Conservation (phyloP, 257 asterid species). For the Ilex asprella region DNA sequence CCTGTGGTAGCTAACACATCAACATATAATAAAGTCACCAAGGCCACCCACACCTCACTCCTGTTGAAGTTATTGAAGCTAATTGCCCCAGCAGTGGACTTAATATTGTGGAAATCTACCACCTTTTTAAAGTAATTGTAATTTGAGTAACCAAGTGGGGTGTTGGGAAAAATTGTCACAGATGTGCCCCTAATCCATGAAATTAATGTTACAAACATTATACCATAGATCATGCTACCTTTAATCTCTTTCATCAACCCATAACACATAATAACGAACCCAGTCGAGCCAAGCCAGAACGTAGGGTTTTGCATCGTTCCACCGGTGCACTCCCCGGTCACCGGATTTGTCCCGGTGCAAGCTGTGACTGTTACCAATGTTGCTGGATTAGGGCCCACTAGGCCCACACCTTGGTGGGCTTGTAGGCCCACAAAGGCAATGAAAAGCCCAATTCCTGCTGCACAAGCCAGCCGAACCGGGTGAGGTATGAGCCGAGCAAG, state of each 20-base stretch:
- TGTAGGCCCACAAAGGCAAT: constrained; percentile 72
- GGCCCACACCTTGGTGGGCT: constrained; percentile 59
- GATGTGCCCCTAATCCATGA: constrained; percentile 69
- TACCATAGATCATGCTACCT: constrained; percentile 82
- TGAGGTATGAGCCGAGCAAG: constrained; percentile 55
- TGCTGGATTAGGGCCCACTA: constrained; percentile 52
- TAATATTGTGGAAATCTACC: constrained; percentile 49
- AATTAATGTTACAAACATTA: constrained; percentile 53
- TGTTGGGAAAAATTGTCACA: constrained; percentile 55
- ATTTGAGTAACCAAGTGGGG: constrained; percentile 49
- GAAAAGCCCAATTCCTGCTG: constrained; percentile 69
- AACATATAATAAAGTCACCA: constrained; percentile 50
- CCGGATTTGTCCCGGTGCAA: constrained; percentile 28
- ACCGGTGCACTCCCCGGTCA: constrained; percentile 48
- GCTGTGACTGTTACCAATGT: constrained; percentile 50
- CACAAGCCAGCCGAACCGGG: constrained; percentile 49
- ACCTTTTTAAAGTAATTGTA: constrained; percentile 49
- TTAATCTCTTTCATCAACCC: constrained; percentile 61
- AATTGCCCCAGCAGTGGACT: constrained; percentile 50
- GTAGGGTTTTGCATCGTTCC: constrained; percentile 71
- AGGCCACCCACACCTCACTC: constrained; percentile 62
- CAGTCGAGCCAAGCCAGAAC: constrained; percentile 59
- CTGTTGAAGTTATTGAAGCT: constrained; percentile 45
- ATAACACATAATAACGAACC: constrained; percentile 49
- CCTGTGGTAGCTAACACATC: constrained; percentile 74